Base-by-base conservation (phyloP, 2,329 filamentous ascomycete genomes). In the Colletotrichum nymphaeae region DNA sequence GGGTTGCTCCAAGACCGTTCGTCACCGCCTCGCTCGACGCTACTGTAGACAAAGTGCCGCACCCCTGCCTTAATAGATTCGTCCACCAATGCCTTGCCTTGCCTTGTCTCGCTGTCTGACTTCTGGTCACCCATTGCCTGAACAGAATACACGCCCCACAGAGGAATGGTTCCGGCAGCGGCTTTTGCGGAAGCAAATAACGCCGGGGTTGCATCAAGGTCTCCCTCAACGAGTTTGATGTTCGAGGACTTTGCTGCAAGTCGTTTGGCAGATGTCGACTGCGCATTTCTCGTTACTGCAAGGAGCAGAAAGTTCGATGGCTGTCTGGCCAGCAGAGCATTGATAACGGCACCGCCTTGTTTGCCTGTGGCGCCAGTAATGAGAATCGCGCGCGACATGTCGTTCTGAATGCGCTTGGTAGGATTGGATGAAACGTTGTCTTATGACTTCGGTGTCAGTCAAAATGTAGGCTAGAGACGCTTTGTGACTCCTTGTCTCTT, bases 81-180 rank as follows among this genome's bases (percentile, higher is more conserved):
- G 71, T 92, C 88, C 68, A 93, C 84, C 8, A 93, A 81, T 0
- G 81, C 84, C 53, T 86, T 90, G 66, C 91, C 91, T 79, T 93
- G 90, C 0, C 49, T 4, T 66, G 59, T 19, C 22, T 32, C 7
- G 6, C 70, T 69, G 32, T 75, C 73, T 55, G 35, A 42, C 14
- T 42, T 16, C 35, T 42, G 35, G 35, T 42, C 35, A 5, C 74
- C 71, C 53, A 75, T 56, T 14, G 81, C 84, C 80, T 91, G 90
- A 1, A 92, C 89, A 59, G 86, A 88, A 78, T 88, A 92, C 1
- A 92, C 89, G 4, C 89, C 90, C 88, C 88, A 90, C 30, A 91
- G 84, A 2, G 82, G 81, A 30, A 63, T 60, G n/a, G 26, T 46
- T 42, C 58, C 55, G 5, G 73, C 70, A 1, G 55, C 66, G 16